Base-by-base conservation (phyloP, 2,329 filamentous ascomycete genomes). In the Sarocladium brachiariae region DNA sequence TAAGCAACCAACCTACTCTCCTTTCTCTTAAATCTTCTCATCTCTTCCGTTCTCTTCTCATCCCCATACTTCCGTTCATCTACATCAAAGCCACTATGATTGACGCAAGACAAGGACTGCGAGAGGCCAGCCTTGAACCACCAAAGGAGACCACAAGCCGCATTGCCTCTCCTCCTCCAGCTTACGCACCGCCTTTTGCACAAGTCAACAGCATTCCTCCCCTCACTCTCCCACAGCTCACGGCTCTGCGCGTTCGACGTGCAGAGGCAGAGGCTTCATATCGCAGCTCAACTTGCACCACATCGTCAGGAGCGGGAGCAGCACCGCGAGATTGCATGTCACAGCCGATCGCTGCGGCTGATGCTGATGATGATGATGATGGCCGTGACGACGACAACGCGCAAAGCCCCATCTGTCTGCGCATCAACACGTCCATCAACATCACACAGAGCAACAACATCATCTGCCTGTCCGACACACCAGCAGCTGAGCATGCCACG, bases 371-470 rank as follows among this genome's bases (percentile, higher is more conserved):
- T n/a, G n/a, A n/a, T n/a, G n/a, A n/a, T n/a, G n/a, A 11, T 30
- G 25, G 27, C 3, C 10, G 43, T n/a, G n/a, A 33, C 9, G 27
- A 11, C 9, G 57, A 58, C 8, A 52, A 55, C 57, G 18, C 45
- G 37, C 9, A 55, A 61, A 39, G 68, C 69, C 1, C 63, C 73
- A 45, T 79, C 52, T 66, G 61, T 46, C 61, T 81, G 39, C 65
- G 63, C 14, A 73, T 82, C 63, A 71, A 73, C 56, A 70, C 73
- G 14, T 68, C 72, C 1, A 60, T 80, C 57, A 65, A 58, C 53
- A 65, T 81, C 56, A 62, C 63, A 33, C 72, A 70, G 53, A 67
- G 68, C 61, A 66, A 72, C 61, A 82, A 81, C 60, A 59, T 76
- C 46, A 62, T 78, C 41, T 70, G 71, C 18, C 59, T 77, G 18